Evolutionary conservation across 306 rosid species (phyloP).

Genomic region (Pterocarpus macrocarpus): DNA sequence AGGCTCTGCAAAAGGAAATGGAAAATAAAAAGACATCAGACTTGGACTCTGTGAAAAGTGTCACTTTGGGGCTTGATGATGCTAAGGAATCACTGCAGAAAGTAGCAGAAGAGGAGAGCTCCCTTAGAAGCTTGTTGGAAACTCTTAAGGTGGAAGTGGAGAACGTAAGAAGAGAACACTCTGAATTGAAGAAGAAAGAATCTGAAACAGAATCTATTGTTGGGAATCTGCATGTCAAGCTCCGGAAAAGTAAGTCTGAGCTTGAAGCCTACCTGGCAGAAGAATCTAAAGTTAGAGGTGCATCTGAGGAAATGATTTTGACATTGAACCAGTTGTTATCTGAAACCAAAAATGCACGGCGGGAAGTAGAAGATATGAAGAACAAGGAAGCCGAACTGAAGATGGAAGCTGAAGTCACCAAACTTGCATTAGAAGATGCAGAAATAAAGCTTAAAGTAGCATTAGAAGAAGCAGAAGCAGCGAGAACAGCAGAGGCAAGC

Average conservation of each 20-base stretch:
- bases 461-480: conserved; percentile 80
- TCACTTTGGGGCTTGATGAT: conserved; percentile 69
- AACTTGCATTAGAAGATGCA: conserved; percentile 63
- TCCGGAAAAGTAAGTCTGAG: conserved; percentile 64
- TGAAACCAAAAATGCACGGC: conserved; percentile 61
- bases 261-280: conserved; percentile 66
- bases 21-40: conserved; percentile 64
- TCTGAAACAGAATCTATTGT: conserved; percentile 73
- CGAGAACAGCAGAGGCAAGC: conserved; percentile 70
- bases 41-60: conserved; percentile 60
- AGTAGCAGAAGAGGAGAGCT: conserved; percentile 71
- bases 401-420: conserved; percentile 70
- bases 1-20: conserved; percentile 61
- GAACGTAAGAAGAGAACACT: conserved; percentile 65
- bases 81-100: conserved; percentile 73
- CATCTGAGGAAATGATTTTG: conserved; percentile 68
- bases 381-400: conserved; percentile 62
- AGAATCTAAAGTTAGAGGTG: conserved; percentile 66
- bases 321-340: conserved; percentile 59
- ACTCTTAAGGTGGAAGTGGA: conserved; percentile 68
- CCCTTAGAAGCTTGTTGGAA: conserved; percentile 61
- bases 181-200: conserved; percentile 72
- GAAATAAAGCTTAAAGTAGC: conserved; percentile 68
- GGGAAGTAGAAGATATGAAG: conserved; percentile 69
- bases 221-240: conserved; percentile 64